phyloP scores from a whole-genome alignment of 257 asterid species.

The Lantana camara region DNA sequence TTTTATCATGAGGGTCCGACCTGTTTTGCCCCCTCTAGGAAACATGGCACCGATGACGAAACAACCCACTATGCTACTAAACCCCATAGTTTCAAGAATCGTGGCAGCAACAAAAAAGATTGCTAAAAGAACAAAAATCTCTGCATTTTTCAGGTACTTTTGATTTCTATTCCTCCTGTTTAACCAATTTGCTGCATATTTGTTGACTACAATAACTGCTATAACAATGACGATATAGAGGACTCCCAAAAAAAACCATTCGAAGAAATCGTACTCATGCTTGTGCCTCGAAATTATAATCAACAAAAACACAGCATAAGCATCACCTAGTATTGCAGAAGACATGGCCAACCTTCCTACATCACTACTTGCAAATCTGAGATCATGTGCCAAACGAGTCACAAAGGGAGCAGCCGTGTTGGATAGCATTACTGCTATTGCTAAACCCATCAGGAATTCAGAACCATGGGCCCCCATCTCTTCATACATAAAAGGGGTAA shows the following conservation, averaged over 20 bases:
- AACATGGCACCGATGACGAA: slow-evolving; percentile 83
- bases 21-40: slow-evolving; percentile 92
- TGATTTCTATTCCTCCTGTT: slow-evolving; percentile 71
- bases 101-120: slow-evolving; percentile 75
- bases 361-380: slow-evolving; percentile 80
- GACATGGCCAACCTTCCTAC: slow-evolving; percentile 84
- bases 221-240: slow-evolving; percentile 46
- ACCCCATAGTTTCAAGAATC: slow-evolving; percentile 69
- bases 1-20: slow-evolving; percentile 78
- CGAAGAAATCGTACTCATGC: not conserved
- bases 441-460: slow-evolving; percentile 50
- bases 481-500: slow-evolving; percentile 63
- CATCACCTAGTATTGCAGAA: slow-evolving; percentile 70
- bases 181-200: slow-evolving; percentile 60
- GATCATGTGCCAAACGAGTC: slow-evolving; percentile 78
- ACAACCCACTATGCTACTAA: slow-evolving; percentile 81
- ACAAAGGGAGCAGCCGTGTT: slow-evolving; percentile 90
- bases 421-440: slow-evolving; percentile 61
- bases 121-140: slow-evolving; percentile 62
- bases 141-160: slow-evolving; percentile 80
- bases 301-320: slow-evolving; percentile 67
- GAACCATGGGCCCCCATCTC: slow-evolving; percentile 64
- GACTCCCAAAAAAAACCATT: slow-evolving; percentile 49
- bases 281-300: slow-evolving; percentile 49
- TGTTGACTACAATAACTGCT: slow-evolving; percentile 56